Conservation (phyloP, 202 grass and related monocot species). For the Zoysia matrella region DNA sequence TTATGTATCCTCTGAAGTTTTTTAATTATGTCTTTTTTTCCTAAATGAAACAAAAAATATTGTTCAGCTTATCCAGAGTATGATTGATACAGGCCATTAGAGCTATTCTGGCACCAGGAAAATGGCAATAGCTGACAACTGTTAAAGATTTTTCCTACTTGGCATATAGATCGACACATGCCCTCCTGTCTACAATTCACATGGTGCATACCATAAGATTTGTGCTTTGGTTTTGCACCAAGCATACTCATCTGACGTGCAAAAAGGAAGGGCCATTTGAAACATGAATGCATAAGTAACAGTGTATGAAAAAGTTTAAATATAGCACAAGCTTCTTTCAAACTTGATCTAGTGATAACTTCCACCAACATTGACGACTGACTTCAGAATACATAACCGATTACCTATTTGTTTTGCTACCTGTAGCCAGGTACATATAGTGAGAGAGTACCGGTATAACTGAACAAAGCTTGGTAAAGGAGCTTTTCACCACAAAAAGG, state of each 20-base stretch:
- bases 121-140: background rate
- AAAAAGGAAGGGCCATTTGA: conserved; percentile 2
- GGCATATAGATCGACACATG: background rate
- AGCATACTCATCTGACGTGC: background rate
- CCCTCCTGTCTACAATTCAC: background rate
- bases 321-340: conserved; percentile 1
- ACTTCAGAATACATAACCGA: background rate
- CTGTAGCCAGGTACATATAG: conserved; percentile 2
- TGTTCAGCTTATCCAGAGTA: background rate
- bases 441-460: background rate
- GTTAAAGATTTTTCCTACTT: too few species aligned
- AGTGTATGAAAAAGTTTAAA: conserved; percentile 17
- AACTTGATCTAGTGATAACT: background rate
- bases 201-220: background rate
- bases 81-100: background rate
- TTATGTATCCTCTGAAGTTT: background rate
- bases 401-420: conserved; percentile 17
- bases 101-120: background rate
- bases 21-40: background rate
- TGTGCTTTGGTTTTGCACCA: background rate
- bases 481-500: background rate
- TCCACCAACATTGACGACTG: too few species aligned
- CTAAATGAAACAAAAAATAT: conserved; percentile 14
- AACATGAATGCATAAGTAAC: background rate
- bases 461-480: background rate